phyloP scores from a whole-genome alignment of 306 rosid genomes.

The Casuarina equisetifolia region DNA sequence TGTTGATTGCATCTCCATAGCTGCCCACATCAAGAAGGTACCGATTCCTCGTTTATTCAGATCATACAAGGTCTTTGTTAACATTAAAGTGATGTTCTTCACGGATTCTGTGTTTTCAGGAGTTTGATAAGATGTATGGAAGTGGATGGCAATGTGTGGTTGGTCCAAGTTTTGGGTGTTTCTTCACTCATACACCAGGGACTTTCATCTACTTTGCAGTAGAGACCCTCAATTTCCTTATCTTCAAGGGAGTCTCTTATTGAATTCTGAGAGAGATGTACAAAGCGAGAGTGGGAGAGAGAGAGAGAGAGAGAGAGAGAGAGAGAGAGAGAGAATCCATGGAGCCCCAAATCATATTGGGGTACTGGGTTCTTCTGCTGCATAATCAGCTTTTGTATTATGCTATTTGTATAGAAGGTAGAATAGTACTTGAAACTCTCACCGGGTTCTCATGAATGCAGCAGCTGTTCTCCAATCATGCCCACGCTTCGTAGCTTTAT shows the following conservation, averaged over 20 bases:
- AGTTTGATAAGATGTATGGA: constrained; percentile 66
- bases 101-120: constrained; percentile 41
- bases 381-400: background rate
- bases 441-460: constrained; percentile 16
- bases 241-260: constrained; percentile 58
- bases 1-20: constrained; percentile 57
- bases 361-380: constrained; percentile 5
- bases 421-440: constrained; percentile 22
- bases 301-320: background rate
- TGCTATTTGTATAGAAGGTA: background rate
- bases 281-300: background rate
- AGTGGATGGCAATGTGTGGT: constrained; percentile 90
- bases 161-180: constrained; percentile 77
- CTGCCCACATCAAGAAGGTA: constrained; percentile 75
- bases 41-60: background rate
- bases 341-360: background rate
- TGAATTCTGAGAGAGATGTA: constrained; percentile 12
- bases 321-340: background rate
- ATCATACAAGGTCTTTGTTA: background rate
- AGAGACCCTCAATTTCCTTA: constrained; percentile 72
- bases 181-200: constrained; percentile 66
- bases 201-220: constrained; percentile 74
- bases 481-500: constrained; percentile 6
- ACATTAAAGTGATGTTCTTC: background rate
- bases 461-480: constrained; percentile 4